Evolutionary conservation across 139 green algal genomes (phyloP), one percentile per base, ranked within the genome.

Genomic region (Tetradesmus lagerheimii): DNA sequence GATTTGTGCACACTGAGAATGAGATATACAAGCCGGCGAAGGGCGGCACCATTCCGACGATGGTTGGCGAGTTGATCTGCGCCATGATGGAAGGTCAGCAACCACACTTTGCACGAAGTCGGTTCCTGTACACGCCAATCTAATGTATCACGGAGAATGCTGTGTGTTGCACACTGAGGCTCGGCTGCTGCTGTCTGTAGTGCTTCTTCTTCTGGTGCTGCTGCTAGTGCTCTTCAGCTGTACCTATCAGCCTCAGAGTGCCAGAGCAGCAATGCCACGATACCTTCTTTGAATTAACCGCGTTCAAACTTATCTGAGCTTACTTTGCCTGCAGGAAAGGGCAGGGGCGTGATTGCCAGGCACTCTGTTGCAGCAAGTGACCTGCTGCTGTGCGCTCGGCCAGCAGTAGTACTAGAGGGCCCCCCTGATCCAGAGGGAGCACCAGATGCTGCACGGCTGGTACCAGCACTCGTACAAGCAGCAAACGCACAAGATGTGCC

Each of bases 81-180:
- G 79, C 79, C 41, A 85, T 85, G 41, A 85, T 67, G 12, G 79
- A 64, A 85, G 79, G 79, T 67, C 14, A 64, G 67, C n/a, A 41
- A 38, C 67, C 23, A n/a, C n/a, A 20, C 4, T 41, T 20, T 4
- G 47, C 47, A 23, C 12, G 8, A 62, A 62, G 47, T 20, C 47
- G 47, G 1, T 23, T 16, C n/a, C n/a, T n/a, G n/a, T n/a, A n/a
- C n/a, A n/a, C 20, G 47, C 47, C 12, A 20, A 14, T 14, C 20
- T 14, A 62, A 20, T 62, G 47, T 62, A 18, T 62, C 47, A 50
- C 43, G 43, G 8, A 50, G 8, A 50, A 14, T 8, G 43, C 43
- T 8, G n/a, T 50, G 43, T 50, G 5, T 50, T 50, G 43, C 43
- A n/a, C n/a, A n/a, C n/a, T n/a, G n/a, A n/a, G n/a, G 57, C 57